Evolutionary conservation across 768 basidiomycete genomes (phyloP).

Genomic region (Panus rudis): DNA sequence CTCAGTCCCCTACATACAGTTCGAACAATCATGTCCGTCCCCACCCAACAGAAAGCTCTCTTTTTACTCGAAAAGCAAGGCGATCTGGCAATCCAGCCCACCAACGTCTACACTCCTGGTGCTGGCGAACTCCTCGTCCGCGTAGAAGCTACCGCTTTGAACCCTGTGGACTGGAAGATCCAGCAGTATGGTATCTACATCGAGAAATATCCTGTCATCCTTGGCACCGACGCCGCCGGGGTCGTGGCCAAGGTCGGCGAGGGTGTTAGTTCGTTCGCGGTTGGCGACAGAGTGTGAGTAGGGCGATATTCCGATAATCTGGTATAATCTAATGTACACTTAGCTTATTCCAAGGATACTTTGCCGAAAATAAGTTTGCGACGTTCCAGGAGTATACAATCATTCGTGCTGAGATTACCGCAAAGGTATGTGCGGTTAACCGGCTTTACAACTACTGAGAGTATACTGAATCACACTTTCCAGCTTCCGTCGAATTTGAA

Average conservation of each 20-base stretch:
- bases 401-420: constrained; percentile 19
- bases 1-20: no score
- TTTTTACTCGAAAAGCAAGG: constrained; percentile 3
- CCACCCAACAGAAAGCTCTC: constrained; percentile 10
- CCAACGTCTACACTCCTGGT: constrained; percentile 27
- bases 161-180: constrained; percentile 50
- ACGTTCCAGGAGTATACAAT: constrained; percentile 23
- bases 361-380: constrained; percentile 6
- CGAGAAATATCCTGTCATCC: constrained; percentile 23
- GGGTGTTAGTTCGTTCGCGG: constrained; percentile 26
- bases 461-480: background rate
- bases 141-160: constrained; percentile 40
- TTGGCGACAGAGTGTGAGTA: constrained; percentile 34
- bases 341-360: constrained; percentile 20
- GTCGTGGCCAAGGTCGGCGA: constrained; percentile 31
- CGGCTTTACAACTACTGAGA: background rate
- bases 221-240: constrained; percentile 22
- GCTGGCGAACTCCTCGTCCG: constrained; percentile 43
- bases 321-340: constrained; percentile 3
- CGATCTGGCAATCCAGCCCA: background rate
- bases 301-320: background rate
- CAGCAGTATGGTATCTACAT: constrained; percentile 27
- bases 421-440: constrained; percentile 14
- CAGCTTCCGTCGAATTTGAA: constrained; percentile 23
- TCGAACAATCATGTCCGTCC: background rate